A percentile compares a stretch with the other conserved stretches of the same genome.
These are phyloP conservation scores for Wickerhamomyces tratensis DNA, from an alignment of 805 yeast species.

Conservation along the genomic window DNA sequence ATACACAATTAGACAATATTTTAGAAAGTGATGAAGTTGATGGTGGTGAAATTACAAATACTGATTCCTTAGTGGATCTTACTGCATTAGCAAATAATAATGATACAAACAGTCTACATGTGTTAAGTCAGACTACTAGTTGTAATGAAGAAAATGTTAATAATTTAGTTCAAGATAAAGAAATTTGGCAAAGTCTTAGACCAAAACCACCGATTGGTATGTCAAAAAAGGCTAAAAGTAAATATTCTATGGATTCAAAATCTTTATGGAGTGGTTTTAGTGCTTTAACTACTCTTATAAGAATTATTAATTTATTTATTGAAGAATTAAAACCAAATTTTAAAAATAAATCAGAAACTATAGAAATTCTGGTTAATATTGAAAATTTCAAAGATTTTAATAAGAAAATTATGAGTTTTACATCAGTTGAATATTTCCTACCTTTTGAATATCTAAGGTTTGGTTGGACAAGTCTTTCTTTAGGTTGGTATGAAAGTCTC, in stretches of 20 bases:
- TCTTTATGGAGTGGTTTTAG: slow-evolving; percentile 45
- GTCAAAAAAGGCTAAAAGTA: slow-evolving; percentile 47
- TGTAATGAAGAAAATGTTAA: slow-evolving; percentile 1
- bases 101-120: slow-evolving; percentile 1
- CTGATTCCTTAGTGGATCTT: not conserved
- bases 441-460: slow-evolving; percentile 42
- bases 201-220: slow-evolving; percentile 51
- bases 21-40: not conserved
- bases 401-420: slow-evolving; percentile 12
- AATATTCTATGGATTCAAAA: slow-evolving; percentile 40
- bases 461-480: slow-evolving; percentile 50
- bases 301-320: slow-evolving; percentile 20
- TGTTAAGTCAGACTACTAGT: slow-evolving; percentile 1
- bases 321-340: slow-evolving; percentile 24
- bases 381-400: slow-evolving; percentile 25
- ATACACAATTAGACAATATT: slow-evolving; percentile 3
- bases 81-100: too few species aligned
- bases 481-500: slow-evolving; percentile 70
- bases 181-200: slow-evolving; percentile 29
- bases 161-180: slow-evolving; percentile 1
- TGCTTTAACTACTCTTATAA: slow-evolving; percentile 32
- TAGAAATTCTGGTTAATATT: slow-evolving; percentile 29
- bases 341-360: slow-evolving; percentile 15
- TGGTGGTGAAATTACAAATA: not conserved
- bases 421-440: slow-evolving; percentile 28